phyloP scores from a whole-genome alignment of 768 basidiomycete species.

The Tulasnella sp. region DNA sequence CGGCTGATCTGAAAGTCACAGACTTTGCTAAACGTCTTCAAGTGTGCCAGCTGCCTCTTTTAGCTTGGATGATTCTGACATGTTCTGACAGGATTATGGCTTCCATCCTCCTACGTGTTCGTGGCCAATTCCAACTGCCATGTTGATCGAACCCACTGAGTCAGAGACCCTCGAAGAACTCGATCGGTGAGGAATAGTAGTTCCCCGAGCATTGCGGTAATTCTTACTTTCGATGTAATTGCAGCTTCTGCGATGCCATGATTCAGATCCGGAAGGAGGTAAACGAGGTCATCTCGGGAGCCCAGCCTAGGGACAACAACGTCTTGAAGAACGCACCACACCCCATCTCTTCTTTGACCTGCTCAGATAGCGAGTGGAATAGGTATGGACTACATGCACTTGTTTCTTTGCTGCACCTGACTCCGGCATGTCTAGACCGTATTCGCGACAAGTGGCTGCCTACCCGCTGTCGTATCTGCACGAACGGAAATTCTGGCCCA shows the following conservation, averaged over 20 bases:
- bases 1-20: slow-evolving; percentile 79
- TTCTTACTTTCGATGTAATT: background rate
- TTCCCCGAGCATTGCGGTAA: background rate
- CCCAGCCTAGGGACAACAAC: slow-evolving; percentile 86
- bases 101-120: slow-evolving; percentile 97
- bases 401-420: slow-evolving; percentile 6
- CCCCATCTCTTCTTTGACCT: slow-evolving; percentile 58
- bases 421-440: slow-evolving; percentile 46
- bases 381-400: slow-evolving; percentile 38
- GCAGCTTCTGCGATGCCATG: slow-evolving; percentile 96
- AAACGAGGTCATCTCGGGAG: slow-evolving; percentile 74
- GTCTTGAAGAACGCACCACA: slow-evolving; percentile 92
- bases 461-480: slow-evolving; percentile 76
- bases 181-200: slow-evolving; percentile 45
- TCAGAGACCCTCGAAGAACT: slow-evolving; percentile 90
- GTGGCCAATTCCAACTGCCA: slow-evolving; percentile 95
- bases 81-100: slow-evolving; percentile 57
- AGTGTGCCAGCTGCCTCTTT: slow-evolving; percentile 34
- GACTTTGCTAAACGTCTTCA: slow-evolving; percentile 97
- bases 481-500: slow-evolving; percentile 95
- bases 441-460: slow-evolving; percentile 80
- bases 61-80: background rate
- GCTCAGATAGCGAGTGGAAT: slow-evolving; percentile 78
- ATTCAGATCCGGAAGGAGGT: slow-evolving; percentile 90
- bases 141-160: slow-evolving; percentile 97